A percentile compares a stretch with the other conserved stretches of the same genome.
Evolutionary conservation across 768 basidiomycete genomes (phyloP).

Genomic region (Leccinum obscurum): DNA sequence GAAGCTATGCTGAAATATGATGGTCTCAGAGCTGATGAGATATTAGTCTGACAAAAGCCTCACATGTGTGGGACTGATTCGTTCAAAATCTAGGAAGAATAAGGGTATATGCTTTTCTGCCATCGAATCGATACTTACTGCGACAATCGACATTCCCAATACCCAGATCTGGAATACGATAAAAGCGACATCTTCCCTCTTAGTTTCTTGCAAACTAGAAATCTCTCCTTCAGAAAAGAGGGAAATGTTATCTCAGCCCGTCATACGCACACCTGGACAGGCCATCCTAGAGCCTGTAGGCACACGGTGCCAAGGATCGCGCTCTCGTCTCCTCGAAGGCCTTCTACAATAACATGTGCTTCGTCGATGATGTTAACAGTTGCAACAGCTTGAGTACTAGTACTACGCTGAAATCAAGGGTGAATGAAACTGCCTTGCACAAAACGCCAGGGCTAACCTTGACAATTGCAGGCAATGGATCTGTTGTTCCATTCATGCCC

Average conservation of each 20-base stretch:
- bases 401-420: conserved; percentile 5
- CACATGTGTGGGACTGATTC: conserved; percentile 80
- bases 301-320: conserved; percentile 49
- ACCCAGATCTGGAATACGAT: conserved; percentile 82
- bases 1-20: conserved; percentile 49
- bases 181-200: conserved; percentile 77
- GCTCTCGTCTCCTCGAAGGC: conserved; percentile 35
- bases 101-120: conserved; percentile 17
- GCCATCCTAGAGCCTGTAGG: conserved; percentile 66
- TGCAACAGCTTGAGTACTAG: conserved; percentile 6
- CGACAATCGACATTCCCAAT: conserved; percentile 73
- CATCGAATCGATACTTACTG: conserved; percentile 32
- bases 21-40: neutral
- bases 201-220: conserved; percentile 63
- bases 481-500: neutral
- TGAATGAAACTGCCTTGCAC: neutral
- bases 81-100: conserved; percentile 43
- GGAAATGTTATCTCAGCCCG: neutral
- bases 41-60: conserved; percentile 1
- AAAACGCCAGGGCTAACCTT: conserved; percentile 3
- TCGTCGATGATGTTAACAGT: conserved; percentile 28
- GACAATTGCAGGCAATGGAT: neutral
- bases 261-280: conserved; percentile 58
- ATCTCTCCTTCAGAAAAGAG: neutral
- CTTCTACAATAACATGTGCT: conserved; percentile 32